Percentiles rank a stretch among this genome's conserved stretches.
phyloP scores from a whole-genome alignment of 768 basidiomycete species.

The Auricularia sp. region DNA sequence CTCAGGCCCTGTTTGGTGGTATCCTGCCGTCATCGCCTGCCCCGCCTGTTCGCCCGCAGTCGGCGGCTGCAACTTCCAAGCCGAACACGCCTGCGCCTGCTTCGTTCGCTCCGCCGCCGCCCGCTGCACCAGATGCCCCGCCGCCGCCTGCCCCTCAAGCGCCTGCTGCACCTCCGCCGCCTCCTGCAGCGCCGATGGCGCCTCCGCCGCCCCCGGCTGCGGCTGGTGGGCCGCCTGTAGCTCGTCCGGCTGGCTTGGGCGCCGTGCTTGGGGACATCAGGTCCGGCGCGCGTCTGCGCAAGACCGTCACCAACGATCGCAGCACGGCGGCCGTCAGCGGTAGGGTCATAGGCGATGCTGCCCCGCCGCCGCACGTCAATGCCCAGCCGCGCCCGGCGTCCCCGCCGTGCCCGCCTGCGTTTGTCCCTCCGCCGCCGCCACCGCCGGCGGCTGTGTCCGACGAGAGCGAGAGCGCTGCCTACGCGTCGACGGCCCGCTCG shows the following conservation, averaged over 20 bases:
- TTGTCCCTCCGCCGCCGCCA: constrained; percentile 23
- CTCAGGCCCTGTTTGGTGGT: constrained; percentile 66
- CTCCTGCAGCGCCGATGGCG: constrained; percentile 22
- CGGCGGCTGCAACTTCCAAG: neutral
- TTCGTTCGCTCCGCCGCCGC: constrained; percentile 30
- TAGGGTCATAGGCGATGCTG: constrained; percentile 63
- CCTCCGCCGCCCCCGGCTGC: constrained; percentile 19
- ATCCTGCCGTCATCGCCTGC: constrained; percentile 41
- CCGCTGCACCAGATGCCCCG: constrained; percentile 23
- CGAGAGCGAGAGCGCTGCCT: neutral
- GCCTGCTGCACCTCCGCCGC: constrained; percentile 20
- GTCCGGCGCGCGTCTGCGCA: constrained; percentile 56
- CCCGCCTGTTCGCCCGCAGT: constrained; percentile 12
- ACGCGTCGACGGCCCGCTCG: constrained; percentile 18
- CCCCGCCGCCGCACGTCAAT: constrained; percentile 61
- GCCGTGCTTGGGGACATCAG: constrained; percentile 76
- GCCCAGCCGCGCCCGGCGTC: constrained; percentile 33
- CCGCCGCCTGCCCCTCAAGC: constrained; percentile 23
- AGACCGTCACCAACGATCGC: constrained; percentile 75
- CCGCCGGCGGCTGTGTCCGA: constrained; percentile 16
- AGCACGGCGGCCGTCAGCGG: constrained; percentile 63
- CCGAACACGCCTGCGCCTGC: constrained; percentile 17
- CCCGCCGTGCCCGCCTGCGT: constrained; percentile 15
- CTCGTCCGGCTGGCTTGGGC: constrained; percentile 30
- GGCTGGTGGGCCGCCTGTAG: constrained; percentile 21